Percentiles rank a stretch among this genome's conserved stretches.
Evolutionary conservation across 371 early-diverging fungal genomes (phyloP).

Genomic region (Hamiltosporidium tvaerminnensis): DNA sequence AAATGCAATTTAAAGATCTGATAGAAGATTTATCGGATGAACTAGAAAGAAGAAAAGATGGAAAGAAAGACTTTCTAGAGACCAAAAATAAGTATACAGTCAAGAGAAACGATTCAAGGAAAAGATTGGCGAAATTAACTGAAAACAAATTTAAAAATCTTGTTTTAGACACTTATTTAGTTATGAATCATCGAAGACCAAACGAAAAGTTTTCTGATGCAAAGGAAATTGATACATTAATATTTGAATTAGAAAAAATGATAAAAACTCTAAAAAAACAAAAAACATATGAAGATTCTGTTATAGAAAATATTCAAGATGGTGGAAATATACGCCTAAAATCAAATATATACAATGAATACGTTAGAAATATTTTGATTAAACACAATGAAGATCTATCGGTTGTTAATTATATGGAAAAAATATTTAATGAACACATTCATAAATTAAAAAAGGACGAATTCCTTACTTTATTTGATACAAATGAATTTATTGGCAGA

Average conservation of each 20-base stretch:
- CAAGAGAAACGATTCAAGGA: conserved; percentile 25
- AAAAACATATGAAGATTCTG: neutral
- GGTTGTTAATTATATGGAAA: neutral
- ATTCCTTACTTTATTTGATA: neutral
- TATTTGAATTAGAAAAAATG: conserved; percentile 22
- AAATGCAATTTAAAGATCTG: conserved; percentile 42
- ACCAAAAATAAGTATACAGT: conserved; percentile 7
- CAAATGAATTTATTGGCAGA: neutral
- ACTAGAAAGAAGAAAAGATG: conserved; percentile 27
- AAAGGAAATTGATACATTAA: conserved; percentile 21
- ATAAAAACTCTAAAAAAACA: neutral
- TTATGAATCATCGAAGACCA: conserved; percentile 32
- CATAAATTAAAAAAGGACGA: neutral
- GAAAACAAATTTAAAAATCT: conserved; percentile 45
- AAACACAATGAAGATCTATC: conserved; percentile 1
- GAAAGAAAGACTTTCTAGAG: neutral
- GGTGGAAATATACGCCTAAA: neutral
- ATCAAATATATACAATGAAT: conserved; percentile 1
- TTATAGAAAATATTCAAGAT: neutral
- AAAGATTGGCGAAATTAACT: conserved; percentile 32
- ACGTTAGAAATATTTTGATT: neutral
- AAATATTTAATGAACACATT: neutral
- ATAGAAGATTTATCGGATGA: conserved; percentile 50
- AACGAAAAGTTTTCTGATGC: conserved; percentile 11
- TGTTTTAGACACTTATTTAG: conserved; percentile 42